Base-by-base conservation (phyloP, 257 asterid species). In the Solanum raphanifolium region DNA sequence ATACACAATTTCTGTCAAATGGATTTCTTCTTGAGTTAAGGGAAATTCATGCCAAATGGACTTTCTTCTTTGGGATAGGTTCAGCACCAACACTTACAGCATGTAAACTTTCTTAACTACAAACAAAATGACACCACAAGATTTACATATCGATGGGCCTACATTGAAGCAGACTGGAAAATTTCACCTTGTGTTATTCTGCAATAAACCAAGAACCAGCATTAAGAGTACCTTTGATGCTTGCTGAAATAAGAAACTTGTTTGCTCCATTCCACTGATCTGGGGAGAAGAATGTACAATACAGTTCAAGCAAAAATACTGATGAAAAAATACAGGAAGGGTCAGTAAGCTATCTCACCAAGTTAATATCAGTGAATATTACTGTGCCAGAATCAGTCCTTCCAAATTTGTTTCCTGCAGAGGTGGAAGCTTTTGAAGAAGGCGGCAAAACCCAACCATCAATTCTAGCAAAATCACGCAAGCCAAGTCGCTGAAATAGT, bases 221-320 rank as follows among this genome's bases (percentile, higher is more conserved):
- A 73, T 65, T 41, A 43, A 60, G n/a, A 72, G 74, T 93, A 95
- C 98, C 98, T 95, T 95, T 79, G 98, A 94, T 58, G 98, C 98
- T 90, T 95, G 98, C 91, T 95, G 98, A 93, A 95, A 95, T 66
- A 95, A 88, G 94, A 95, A 95, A 90, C 98, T 95, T 41, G 98
- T 95, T 92, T 95, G 98, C 91, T 94, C 98, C 98, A 95, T 95
- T 86, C 98, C 98, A 87, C 98, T 95, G 88, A 95, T 94, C 98
- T 95, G 90, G 86, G 89, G 86, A 87, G 58, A 83, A 52, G 84
- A 62, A 88, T 86, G 55, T 35, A 87, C 78, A 66, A 74, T n/a
- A 78, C n/a, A 52, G 89, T 72, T 82, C 36, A 65, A 88, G 74
- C 84, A n/a, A 58, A 75, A 66, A 69, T 69, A 88, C 58, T 62